Evolutionary conservation across 176 grass and related monocot species (phyloP), one percentile per base, ranked within the genome.

Genomic region (Lolium perenne): DNA sequence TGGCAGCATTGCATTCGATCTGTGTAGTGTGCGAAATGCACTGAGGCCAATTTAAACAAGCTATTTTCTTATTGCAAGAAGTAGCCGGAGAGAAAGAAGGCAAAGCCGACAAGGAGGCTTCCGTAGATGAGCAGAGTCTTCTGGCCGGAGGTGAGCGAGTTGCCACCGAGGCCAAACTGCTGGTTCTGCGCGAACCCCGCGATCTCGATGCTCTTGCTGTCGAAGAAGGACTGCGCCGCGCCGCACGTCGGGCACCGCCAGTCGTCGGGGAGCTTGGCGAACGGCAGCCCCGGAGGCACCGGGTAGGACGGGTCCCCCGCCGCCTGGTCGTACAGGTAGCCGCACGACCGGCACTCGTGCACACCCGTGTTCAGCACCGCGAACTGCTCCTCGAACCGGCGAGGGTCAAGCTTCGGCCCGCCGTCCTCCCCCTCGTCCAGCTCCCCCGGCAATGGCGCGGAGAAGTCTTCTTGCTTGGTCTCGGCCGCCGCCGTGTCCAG

Each of bases 131-230:
- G 89, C 18, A 93, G 55, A 1, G 91, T 73, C 90, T 95, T 98
- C 82, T 98, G 93, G 0, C 90, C 91, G 5, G 86, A 76, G 18
- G 95, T 98, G 49, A 98, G 87, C 21, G 95, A 92, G 87, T 94
- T 98, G 78, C 87, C 95, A 21, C 95, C 93, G 35, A 95, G 83
- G 7, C 95, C 95, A 54, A 94, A 94, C 86, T 98, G 91, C 93
- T 95, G 93, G 89, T 98, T 98, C 91, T 98, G 78, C 26, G 91
- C 93, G 72, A 98, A 95, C 77, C 95, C 93, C 0, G 93, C 95
- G 51, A 98, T 88, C 89, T 98, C 95, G 8, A 95, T 87, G 80
- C 93, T 95, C 93, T 95, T 98, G 93, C 88, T 98, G 83, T 89
- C 83, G 67, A 94, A 98, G 91, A 98, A 95, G 16, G 93, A 95